These are phyloP conservation scores for apple (Malus domestica) DNA, from an alignment of 306 rosid species.

Conservation along the genomic window DNA sequence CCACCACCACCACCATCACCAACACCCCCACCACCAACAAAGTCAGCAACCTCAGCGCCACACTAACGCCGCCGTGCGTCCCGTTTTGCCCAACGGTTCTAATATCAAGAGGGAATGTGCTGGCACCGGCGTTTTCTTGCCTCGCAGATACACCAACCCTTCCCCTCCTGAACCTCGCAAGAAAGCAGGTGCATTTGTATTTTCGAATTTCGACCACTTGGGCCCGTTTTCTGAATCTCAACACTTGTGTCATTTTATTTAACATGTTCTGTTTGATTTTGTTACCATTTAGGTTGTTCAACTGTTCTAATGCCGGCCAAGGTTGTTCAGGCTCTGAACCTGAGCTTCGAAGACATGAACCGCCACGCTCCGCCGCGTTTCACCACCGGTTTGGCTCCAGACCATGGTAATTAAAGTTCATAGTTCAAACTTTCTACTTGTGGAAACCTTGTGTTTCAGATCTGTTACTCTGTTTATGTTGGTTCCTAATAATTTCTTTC, in stretches of 20 bases:
- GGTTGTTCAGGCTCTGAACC: conserved; percentile 42
- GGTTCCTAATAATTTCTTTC: neutral
- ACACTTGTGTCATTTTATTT: neutral
- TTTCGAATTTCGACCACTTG: neutral
- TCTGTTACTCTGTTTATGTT: neutral
- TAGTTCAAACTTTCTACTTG: neutral
- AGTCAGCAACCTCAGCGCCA: conserved; percentile 17
- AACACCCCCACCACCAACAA: neutral
- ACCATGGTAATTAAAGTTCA: conserved; percentile 31
- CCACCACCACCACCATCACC: neutral
- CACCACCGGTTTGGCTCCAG: conserved; percentile 13
- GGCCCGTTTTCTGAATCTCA: neutral
- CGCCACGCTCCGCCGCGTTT: conserved; percentile 24
- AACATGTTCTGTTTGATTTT: neutral
- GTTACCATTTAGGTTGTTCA: conserved; percentile 28
- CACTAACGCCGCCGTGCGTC: conserved; percentile 19
- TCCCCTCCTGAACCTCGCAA: conserved; percentile 35
- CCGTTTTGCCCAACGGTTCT: conserved; percentile 26
- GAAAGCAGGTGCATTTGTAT: conserved; percentile 32
- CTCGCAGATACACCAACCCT: conserved; percentile 51
- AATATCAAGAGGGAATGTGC: conserved; percentile 35
- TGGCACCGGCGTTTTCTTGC: conserved; percentile 88
- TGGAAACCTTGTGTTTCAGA: neutral
- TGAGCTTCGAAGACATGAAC: conserved; percentile 29
- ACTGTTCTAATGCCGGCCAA: conserved; percentile 43